These are phyloP conservation scores for Lecanicillium sp. DNA, from an alignment of 2,329 filamentous ascomycete genomes.

Conservation along the genomic window DNA sequence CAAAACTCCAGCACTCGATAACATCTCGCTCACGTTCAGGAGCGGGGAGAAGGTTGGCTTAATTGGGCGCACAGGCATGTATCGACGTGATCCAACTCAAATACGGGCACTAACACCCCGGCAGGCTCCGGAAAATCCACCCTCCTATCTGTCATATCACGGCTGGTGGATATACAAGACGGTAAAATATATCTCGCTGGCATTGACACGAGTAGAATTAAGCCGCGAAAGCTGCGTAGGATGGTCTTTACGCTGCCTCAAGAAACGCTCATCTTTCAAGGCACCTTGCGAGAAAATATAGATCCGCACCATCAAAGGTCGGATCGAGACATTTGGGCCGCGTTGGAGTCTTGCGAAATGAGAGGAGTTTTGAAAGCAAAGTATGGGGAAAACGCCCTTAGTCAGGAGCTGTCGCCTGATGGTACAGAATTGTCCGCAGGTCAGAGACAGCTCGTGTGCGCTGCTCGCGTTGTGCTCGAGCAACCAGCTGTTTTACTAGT, in stretches of 20 bases:
- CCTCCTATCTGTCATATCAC: slow-evolving; percentile 1
- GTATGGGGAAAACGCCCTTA: neutral
- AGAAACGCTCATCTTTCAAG: slow-evolving; percentile 5
- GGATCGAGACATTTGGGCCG: slow-evolving; percentile 3
- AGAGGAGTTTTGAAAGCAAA: neutral
- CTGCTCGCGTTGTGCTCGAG: slow-evolving; percentile 3
- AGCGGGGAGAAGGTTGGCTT: slow-evolving; percentile 4
- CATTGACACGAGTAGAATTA: neutral
- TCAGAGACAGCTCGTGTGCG: slow-evolving; percentile 6
- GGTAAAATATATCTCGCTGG: neutral
- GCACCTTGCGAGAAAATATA: slow-evolving; percentile 4
- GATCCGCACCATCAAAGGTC: neutral
- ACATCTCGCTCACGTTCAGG: neutral
- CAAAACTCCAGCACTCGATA: neutral
- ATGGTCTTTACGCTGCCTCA: slow-evolving; percentile 3
- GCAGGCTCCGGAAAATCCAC: slow-evolving; percentile 8
- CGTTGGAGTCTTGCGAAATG: slow-evolving; percentile 3
- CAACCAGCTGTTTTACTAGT: slow-evolving; percentile 1
- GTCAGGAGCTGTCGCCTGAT: neutral
- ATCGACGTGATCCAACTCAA: neutral
- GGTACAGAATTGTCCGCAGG: slow-evolving; percentile 7
- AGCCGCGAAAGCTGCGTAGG: slow-evolving; percentile 2
- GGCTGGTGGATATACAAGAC: slow-evolving; percentile 4
- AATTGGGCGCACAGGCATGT: slow-evolving; percentile 4
- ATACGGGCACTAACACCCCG: neutral